Conservation (phyloP, 202 grass and related monocot species). For the Zoysia matrella region DNA sequence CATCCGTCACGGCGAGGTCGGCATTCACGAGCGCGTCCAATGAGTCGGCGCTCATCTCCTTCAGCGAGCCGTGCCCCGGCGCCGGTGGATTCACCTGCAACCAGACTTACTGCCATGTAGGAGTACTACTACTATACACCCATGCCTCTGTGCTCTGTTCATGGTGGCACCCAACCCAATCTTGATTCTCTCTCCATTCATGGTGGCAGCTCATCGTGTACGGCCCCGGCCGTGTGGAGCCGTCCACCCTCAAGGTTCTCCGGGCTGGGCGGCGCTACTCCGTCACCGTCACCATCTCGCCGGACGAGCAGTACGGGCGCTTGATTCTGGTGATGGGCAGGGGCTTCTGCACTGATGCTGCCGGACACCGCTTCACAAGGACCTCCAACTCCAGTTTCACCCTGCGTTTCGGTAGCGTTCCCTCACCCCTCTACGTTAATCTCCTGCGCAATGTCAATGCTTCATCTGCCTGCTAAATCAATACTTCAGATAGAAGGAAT, state of each 20-base stretch:
- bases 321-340: slow-evolving; percentile 77
- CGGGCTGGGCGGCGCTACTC: slow-evolving; percentile 61
- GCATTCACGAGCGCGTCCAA: slow-evolving; percentile 68
- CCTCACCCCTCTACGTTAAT: too few species aligned
- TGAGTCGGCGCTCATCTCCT: slow-evolving; percentile 62
- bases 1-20: slow-evolving; percentile 57
- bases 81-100: slow-evolving; percentile 76
- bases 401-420: slow-evolving; percentile 65
- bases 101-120: slow-evolving; percentile 63
- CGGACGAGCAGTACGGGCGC: slow-evolving; percentile 66
- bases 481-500: slow-evolving; percentile 57
- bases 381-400: slow-evolving; percentile 78
- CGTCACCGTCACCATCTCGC: slow-evolving; percentile 54
- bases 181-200: neutral
- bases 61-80: slow-evolving; percentile 70
- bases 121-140: neutral
- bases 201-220: slow-evolving; percentile 74
- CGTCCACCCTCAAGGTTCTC: slow-evolving; percentile 69
- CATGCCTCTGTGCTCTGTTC: too few species aligned
- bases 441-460: too few species aligned
- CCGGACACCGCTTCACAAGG: slow-evolving; percentile 76
- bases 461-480: neutral
- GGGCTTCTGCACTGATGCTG: slow-evolving; percentile 70
- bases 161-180: neutral
- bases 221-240: slow-evolving; percentile 68